These are phyloP conservation scores for Aspergillus olivimuriae DNA, from an alignment of 495 filamentous ascomycete genomes.

Conservation along the genomic window DNA sequence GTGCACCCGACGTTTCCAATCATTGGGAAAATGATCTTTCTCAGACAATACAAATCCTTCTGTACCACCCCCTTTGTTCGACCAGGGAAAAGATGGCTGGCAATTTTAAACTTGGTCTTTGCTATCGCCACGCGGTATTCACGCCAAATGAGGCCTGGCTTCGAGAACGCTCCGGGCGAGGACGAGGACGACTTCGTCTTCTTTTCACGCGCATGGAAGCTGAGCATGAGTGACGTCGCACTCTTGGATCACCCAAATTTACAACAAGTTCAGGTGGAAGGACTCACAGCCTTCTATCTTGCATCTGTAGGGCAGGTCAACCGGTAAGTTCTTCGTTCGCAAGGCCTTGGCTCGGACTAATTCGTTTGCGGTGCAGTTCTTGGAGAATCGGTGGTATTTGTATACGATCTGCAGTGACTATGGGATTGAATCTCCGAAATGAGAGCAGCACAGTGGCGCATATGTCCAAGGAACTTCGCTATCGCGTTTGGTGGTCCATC, in stretches of 20 bases:
- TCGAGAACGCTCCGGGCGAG: background rate
- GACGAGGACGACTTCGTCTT: slow-evolving; percentile 43
- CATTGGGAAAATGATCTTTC: slow-evolving; percentile 42
- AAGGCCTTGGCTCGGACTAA: too few relatives aligned
- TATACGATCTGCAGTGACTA: slow-evolving; percentile 49
- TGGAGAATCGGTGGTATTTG: slow-evolving; percentile 56
- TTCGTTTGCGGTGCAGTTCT: slow-evolving; percentile 35
- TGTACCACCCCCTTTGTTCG: slow-evolving; percentile 27
- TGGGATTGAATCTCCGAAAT: slow-evolving; percentile 58
- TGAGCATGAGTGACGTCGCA: slow-evolving; percentile 42
- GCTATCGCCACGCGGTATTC: slow-evolving; percentile 53
- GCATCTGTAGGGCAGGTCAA: slow-evolving; percentile 53
- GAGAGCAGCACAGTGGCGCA: slow-evolving; percentile 41
- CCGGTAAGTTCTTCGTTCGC: too few relatives aligned
- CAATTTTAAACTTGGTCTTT: slow-evolving; percentile 60
- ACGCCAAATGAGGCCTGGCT: slow-evolving; percentile 17
- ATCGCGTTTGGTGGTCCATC: slow-evolving; percentile 46
- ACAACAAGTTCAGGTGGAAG: slow-evolving; percentile 52
- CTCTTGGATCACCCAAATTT: slow-evolving; percentile 50
- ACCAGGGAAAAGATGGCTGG: slow-evolving; percentile 47
- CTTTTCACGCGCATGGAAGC: slow-evolving; percentile 51
- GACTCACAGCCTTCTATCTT: slow-evolving; percentile 53
- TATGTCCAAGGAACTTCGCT: slow-evolving; percentile 40
- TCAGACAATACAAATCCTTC: slow-evolving; percentile 35
- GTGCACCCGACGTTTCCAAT: slow-evolving; percentile 57